These are phyloP conservation scores for Trichoderma simmonsii DNA, from an alignment of 2,329 filamentous ascomycete genomes.

Conservation along the genomic window DNA sequence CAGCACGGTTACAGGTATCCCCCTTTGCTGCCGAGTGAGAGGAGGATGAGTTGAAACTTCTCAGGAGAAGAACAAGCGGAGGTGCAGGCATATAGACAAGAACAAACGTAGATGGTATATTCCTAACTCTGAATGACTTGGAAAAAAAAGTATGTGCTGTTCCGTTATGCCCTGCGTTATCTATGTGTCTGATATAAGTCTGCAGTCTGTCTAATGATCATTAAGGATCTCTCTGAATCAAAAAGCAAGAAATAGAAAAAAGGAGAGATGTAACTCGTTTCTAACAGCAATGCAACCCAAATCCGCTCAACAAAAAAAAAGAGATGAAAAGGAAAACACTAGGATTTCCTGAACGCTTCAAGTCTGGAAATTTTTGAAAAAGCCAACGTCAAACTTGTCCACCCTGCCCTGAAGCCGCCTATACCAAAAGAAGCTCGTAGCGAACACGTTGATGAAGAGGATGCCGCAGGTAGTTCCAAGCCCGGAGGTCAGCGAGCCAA, in stretches of 20 bases:
- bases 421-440: slow-evolving; percentile 4
- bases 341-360: not conserved
- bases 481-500: slow-evolving; percentile 18
- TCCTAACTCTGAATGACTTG: not conserved
- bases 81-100: not conserved
- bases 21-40: not conserved
- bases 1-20: not conserved
- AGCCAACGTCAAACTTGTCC: slow-evolving; percentile 8
- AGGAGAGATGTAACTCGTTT: not conserved
- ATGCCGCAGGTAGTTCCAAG: slow-evolving; percentile 6
- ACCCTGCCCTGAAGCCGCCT: slow-evolving; percentile 1
- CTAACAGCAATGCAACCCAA: not conserved
- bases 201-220: not conserved
- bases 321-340: not conserved
- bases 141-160: not conserved
- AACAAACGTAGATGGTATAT: slow-evolving; percentile 1
- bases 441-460: slow-evolving; percentile 22
- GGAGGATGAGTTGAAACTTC: not conserved
- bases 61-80: not conserved
- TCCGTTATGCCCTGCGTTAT: not conserved
- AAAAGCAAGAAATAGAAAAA: not conserved
- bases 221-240: not conserved
- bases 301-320: not conserved
- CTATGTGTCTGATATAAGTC: not conserved
- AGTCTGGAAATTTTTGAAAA: slow-evolving; percentile 6